These are phyloP conservation scores for Incumbomyces delicatus DNA, from an alignment of 2,329 filamentous ascomycete genomes.

Conservation along the genomic window DNA sequence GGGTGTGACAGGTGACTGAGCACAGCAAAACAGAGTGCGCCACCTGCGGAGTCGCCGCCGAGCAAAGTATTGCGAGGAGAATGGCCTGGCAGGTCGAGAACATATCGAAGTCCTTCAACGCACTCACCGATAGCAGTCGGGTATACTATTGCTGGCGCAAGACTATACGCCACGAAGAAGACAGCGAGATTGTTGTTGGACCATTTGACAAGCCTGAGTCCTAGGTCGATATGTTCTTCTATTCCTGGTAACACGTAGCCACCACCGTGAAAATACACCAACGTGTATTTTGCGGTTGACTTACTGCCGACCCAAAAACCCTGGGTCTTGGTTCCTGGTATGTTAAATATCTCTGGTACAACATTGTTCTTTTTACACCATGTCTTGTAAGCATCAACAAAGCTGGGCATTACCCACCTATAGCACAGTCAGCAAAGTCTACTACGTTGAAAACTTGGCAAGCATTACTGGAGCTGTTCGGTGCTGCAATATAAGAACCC, in stretches of 20 bases:
- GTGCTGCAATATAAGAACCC: slow-evolving; percentile 4
- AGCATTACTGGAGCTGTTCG: slow-evolving; percentile 12
- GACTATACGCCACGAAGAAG: slow-evolving; percentile 49
- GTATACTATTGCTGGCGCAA: slow-evolving; percentile 39
- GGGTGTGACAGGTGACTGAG: slow-evolving; percentile 36
- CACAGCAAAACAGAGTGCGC: slow-evolving; percentile 28
- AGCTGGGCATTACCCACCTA: slow-evolving; percentile 15
- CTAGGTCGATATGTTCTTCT: slow-evolving; percentile 16
- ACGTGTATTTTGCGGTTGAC: slow-evolving; percentile 16
- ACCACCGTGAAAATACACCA: slow-evolving; percentile 20
- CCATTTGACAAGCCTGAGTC: slow-evolving; percentile 13
- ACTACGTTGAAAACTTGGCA: background rate
- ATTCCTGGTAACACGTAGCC: slow-evolving; percentile 18
- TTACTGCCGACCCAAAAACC: slow-evolving; percentile 20
- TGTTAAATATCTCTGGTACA: slow-evolving; percentile 13
- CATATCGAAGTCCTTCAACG: slow-evolving; percentile 31
- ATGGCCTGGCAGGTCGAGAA: slow-evolving; percentile 26
- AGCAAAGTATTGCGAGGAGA: slow-evolving; percentile 29
- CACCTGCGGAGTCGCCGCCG: slow-evolving; percentile 37
- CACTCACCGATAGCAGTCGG: slow-evolving; percentile 36
- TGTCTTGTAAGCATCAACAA: slow-evolving; percentile 15
- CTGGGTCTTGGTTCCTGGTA: slow-evolving; percentile 15
- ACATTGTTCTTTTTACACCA: slow-evolving; percentile 10
- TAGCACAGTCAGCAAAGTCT: slow-evolving; percentile 2
- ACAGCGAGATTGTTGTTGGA: slow-evolving; percentile 38